Conservation (phyloP, 140 eudicot genomes). For the Flaveria floridana region DNA sequence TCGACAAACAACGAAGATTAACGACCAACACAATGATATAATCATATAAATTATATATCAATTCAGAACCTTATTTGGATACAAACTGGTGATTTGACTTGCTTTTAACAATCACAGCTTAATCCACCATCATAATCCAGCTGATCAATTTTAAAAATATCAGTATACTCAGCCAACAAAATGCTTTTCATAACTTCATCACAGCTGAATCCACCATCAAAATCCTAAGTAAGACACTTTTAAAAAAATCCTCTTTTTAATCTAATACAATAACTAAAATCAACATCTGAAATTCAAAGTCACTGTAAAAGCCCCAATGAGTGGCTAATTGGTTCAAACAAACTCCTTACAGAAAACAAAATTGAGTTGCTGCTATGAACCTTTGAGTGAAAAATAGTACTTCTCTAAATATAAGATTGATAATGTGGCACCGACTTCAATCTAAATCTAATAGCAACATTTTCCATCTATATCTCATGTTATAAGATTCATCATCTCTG, state of each 20-base stretch:
- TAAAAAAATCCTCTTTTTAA: background rate
- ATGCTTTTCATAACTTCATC: conserved; percentile 13
- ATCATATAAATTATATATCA: background rate
- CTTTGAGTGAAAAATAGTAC: too few species aligned
- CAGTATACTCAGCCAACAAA: background rate
- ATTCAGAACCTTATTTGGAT: conserved; percentile 14
- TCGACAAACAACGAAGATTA: conserved; percentile 1
- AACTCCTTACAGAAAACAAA: background rate
- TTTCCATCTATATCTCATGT: conserved; percentile 10
- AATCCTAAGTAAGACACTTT: background rate
- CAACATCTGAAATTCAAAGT: background rate
- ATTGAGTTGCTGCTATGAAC: too few species aligned
- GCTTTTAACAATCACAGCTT: conserved; percentile 10
- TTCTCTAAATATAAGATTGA: too few species aligned
- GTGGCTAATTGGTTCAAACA: background rate
- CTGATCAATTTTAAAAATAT: background rate
- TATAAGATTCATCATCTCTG: conserved; percentile 9
- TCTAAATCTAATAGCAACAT: too few species aligned
- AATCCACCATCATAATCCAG: background rate
- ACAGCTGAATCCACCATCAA: conserved; percentile 6
- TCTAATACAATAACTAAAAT: background rate
- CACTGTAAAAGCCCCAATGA: too few species aligned
- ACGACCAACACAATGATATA: background rate
- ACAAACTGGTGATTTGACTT: background rate
- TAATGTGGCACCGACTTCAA: too few species aligned